phyloP scores from a whole-genome alignment of 768 basidiomycete species.

The Hygrocybe punicea region DNA sequence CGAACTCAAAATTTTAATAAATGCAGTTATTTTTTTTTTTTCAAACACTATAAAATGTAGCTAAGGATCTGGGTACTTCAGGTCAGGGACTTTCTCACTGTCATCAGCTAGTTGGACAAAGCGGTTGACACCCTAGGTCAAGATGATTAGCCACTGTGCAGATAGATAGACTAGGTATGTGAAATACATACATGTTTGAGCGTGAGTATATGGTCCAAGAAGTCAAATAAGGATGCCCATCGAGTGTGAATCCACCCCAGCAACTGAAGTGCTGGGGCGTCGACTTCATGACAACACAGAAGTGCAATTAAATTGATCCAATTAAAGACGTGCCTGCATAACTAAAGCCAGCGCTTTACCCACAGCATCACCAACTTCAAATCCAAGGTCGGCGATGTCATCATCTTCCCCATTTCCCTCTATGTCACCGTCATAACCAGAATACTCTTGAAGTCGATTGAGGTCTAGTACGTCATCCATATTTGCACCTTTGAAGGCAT shows the following conservation, averaged over 20 bases:
- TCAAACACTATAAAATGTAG: no score
- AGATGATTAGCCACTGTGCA: no score
- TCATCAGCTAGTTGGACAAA: no score
- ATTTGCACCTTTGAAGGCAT: background rate
- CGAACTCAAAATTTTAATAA: background rate
- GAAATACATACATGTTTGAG: no score
- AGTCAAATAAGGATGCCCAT: conserved; percentile 20
- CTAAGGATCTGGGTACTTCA: no score
- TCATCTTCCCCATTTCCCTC: no score
- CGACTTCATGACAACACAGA: conserved; percentile 11
- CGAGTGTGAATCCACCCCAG: conserved; percentile 14
- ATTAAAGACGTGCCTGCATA: background rate
- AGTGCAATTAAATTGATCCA: no score
- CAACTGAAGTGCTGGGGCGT: conserved; percentile 5
- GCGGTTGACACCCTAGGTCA: no score
- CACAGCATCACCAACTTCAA: background rate
- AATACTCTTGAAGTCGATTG: background rate
- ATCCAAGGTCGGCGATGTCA: background rate
- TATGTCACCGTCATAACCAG: background rate
- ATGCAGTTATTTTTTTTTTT: background rate
- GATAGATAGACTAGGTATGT: no score
- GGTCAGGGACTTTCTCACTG: conserved; percentile 13
- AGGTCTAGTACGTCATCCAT: background rate
- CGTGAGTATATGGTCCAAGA: no score
- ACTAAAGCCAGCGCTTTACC: background rate